These are phyloP conservation scores for Cicer bijugum DNA, from an alignment of 306 rosid genomes.

Conservation along the genomic window DNA sequence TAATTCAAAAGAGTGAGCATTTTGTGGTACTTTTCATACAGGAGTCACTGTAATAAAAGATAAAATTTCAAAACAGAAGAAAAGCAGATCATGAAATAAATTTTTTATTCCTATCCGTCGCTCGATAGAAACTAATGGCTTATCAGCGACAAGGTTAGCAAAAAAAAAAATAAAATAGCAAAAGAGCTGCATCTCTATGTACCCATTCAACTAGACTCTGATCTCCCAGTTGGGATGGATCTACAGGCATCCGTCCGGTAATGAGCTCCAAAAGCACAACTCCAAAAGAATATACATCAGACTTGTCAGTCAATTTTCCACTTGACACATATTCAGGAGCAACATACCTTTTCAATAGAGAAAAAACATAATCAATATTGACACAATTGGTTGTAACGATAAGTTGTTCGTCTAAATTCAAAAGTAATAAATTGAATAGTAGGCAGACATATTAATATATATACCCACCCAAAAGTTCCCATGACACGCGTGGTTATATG, in stretches of 20 bases:
- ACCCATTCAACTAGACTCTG: conserved; percentile 98
- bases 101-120: background rate
- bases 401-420: conserved; percentile 3
- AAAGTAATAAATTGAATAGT: conserved; percentile 14
- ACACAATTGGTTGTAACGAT: background rate
- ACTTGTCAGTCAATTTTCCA: conserved; percentile 88
- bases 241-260: conserved; percentile 91
- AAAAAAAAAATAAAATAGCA: background rate
- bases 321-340: conserved; percentile 98
- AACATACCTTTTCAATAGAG: conserved; percentile 64
- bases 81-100: conserved; percentile 7
- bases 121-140: background rate
- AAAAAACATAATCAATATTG: conserved; percentile 4
- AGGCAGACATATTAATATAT: conserved; percentile 30
- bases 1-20: background rate
- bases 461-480: conserved; percentile 90
- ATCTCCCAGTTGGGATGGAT: conserved; percentile 82
- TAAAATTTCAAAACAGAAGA: conserved; percentile 6
- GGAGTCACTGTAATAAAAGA: background rate
- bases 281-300: conserved; percentile 90
- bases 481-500: conserved; percentile 87
- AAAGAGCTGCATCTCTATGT: conserved; percentile 41
- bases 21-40: conserved; percentile 9
- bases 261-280: conserved; percentile 93
- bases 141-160: conserved; percentile 1